Base-by-base conservation (phyloP, 1,284 basidiomycete genomes). In the Anthracocystis setariae region DNA sequence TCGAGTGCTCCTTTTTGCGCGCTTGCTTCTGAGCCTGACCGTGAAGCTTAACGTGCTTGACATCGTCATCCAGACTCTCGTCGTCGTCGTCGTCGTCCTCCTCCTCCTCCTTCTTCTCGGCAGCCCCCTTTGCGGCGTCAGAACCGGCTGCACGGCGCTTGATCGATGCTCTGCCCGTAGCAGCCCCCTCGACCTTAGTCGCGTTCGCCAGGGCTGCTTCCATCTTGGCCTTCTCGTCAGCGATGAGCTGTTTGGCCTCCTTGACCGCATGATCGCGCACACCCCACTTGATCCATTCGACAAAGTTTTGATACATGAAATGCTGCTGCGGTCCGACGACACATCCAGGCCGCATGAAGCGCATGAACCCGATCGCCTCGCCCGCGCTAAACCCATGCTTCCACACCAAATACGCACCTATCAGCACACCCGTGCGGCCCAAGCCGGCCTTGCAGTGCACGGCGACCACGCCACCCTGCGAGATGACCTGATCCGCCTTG, bases 371-470 rank as follows among this genome's bases (percentile, higher is more conserved):
- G 65, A 98, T 98, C 9, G 91, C 94, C 85, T 99, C 96, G 57
- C 90, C 89, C 0, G 95, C 94, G n/a, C 93, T 93, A 82, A 99
- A 99, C n/a, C 92, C 92, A 80, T 98, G 94, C 85, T 96, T 97
- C 92, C 96, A 99, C 74, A 97, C 92, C 57, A 99, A 87, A 86
- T 98, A 98, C 3, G 96, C 96, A 44, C 83, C 78, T 67, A 98
- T 95, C 64, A 98, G 86, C 3, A 94, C 95, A 4, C 96, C 95
- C 3, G 93, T 96, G 48, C 93, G 88, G 21, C 93, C 93, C 20
- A 96, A 87, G 21, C 93, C 93, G 47, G 93, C 93, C 86, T 96
- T 96, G 84, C 93, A 96, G 89, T 96, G 83, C 46, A 81, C 85
- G 40, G 93, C 93, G 23, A 96, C 90, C 44, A 90, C 91, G 51